A percentile compares a stretch with the other conserved stretches of the same genome.
Evolutionary conservation across 768 basidiomycete species (phyloP).

Genomic region (Mycena olivaceomarginata): DNA sequence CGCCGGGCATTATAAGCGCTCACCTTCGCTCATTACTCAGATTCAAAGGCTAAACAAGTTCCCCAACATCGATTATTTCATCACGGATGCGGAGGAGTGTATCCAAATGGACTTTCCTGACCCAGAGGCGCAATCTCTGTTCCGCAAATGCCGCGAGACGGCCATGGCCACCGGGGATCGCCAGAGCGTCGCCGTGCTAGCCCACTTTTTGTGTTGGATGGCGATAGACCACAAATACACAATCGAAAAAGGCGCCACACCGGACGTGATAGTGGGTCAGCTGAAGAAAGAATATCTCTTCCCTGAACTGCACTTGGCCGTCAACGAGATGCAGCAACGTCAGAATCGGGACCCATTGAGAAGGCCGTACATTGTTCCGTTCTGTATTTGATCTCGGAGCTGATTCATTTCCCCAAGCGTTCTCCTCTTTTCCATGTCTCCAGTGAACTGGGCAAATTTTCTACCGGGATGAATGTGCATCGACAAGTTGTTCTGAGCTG

Average conservation of each 20-base stretch:
- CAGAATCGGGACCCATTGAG: constrained; percentile 31
- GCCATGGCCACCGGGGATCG: constrained; percentile 41
- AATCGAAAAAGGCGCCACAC: not conserved
- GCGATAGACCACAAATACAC: not conserved
- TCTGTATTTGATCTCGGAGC: too few species aligned
- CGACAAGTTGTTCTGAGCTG: constrained; percentile 21
- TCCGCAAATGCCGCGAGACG: constrained; percentile 37
- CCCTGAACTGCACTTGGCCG: constrained; percentile 25
- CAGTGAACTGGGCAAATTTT: constrained; percentile 27
- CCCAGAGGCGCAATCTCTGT: constrained; percentile 21
- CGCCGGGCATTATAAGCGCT: constrained; percentile 18
- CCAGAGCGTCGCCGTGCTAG: constrained; percentile 22
- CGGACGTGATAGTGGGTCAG: constrained; percentile 27
- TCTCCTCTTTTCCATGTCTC: constrained; percentile 21
- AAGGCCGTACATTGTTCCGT: constrained; percentile 27
- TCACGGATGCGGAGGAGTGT: not conserved
- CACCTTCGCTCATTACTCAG: not conserved
- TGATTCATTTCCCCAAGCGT: not conserved
- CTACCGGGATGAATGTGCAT: constrained; percentile 9
- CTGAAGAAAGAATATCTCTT: constrained; percentile 35
- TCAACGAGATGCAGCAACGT: constrained; percentile 31
- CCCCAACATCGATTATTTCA: constrained; percentile 23
- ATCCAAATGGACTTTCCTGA: constrained; percentile 21
- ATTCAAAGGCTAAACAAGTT: not conserved
- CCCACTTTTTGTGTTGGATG: constrained; percentile 40